Evolutionary conservation across 2,329 filamentous ascomycete species (phyloP), one percentile per base, ranked within the genome.

Genomic region (Calonectria fujianensis): DNA sequence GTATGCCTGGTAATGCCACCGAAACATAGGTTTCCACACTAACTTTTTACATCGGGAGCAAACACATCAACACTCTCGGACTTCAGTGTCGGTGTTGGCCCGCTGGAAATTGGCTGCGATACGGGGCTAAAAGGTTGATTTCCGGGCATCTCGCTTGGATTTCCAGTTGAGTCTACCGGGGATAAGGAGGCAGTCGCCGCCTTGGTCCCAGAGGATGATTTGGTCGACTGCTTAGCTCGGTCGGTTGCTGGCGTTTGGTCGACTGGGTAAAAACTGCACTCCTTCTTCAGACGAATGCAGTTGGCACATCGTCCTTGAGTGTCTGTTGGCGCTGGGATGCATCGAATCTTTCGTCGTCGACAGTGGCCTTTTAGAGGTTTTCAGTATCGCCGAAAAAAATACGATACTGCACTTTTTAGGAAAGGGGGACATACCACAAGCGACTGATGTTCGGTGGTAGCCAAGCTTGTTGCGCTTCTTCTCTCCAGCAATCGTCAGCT

Each of bases 361-460:
- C 96, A 98, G 83, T 98, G 95, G 71, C 94, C 96, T 98, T 72
- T 41, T 24, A 35, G 50, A 37, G 14, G 13, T 48, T 32, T 61
- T 70, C 74, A 73, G 76, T 73, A 51, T 54, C 41, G 14, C 24
- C 10, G 24, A 39, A 27, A 35, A 31, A 35, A 31, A 27, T 45
- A 61, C 11, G 18, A 31, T 11, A 2, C 29, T 11, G n/a, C 14
- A n/a, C 45, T 48, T 14, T 32, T 35, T 2, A 16, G 9, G 48
- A 52, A 72, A 72, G 20, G 2, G 4, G 24, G 48, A 92, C 96
- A 91, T 91, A 98, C 96, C 94, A 88, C 96, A 98, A 80, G 96
- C 97, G 80, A 98, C 95, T 57, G 96, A 97, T 45, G 96, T 98
- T 82, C 96, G 92, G 87, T 98, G 96, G 84, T 98, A 98, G 50